Conservation (phyloP, 192 early-diverging fungal genomes). For the Mortierella alpina region DNA sequence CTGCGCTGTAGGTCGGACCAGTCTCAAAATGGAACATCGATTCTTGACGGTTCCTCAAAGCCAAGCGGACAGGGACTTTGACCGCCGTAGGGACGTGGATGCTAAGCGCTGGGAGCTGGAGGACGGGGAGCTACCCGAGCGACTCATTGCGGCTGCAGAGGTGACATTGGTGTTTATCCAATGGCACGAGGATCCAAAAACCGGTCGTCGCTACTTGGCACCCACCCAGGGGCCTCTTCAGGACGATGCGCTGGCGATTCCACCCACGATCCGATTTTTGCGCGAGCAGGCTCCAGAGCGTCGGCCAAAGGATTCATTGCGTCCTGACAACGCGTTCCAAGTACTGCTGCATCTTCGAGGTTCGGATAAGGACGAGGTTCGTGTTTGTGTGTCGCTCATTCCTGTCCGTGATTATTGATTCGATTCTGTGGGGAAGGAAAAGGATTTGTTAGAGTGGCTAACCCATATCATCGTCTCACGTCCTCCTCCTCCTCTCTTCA, state of each 20-base stretch:
- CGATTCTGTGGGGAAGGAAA: no score
- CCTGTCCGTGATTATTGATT: background rate
- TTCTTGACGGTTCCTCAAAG: constrained; percentile 23
- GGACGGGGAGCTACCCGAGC: constrained; percentile 15
- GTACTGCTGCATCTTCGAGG: constrained; percentile 13
- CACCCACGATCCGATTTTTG: background rate
- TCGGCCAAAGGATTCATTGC: background rate
- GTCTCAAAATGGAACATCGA: constrained; percentile 19
- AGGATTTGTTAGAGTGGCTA: no score
- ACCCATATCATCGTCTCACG: no score
- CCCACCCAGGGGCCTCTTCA: constrained; percentile 1
- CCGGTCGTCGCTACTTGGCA: constrained; percentile 18
- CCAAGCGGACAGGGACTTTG: constrained; percentile 22
- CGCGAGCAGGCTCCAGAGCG: background rate
- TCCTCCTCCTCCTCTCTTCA: background rate
- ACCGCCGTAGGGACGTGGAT: constrained; percentile 10
- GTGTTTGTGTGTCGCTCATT: background rate
- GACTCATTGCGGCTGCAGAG: constrained; percentile 20
- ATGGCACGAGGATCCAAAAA: constrained; percentile 9
- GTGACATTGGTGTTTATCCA: constrained; percentile 13
- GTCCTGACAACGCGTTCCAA: constrained; percentile 30
- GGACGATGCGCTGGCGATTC: constrained; percentile 1
- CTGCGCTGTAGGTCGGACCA: constrained; percentile 15
- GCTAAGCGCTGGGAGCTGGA: constrained; percentile 5
- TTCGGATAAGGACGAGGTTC: constrained; percentile 35